Conservation (phyloP, 768 basidiomycete species). For the Boletus subparvulus region DNA sequence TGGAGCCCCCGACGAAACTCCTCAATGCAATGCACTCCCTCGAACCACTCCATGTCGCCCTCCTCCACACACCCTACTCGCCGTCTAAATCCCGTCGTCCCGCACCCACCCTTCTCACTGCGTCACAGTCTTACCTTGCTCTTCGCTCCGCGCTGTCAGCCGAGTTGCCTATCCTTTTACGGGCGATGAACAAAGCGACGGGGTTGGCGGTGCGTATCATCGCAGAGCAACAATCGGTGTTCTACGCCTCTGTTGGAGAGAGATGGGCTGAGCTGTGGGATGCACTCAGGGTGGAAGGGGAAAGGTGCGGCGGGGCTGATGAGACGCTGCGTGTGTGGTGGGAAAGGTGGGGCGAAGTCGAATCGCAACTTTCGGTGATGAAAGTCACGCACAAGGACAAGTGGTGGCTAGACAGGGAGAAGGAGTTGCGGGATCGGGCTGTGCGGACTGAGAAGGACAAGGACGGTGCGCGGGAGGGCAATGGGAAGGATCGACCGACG, state of each 20-base stretch:
- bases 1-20: constrained; percentile 61
- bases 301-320: constrained; percentile 60
- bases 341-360: constrained; percentile 66
- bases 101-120: constrained; percentile 62
- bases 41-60: constrained; percentile 67
- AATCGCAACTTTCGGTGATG: constrained; percentile 43
- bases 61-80: constrained; percentile 63
- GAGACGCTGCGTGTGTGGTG: constrained; percentile 77
- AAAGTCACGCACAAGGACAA: constrained; percentile 37
- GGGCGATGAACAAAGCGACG: constrained; percentile 60
- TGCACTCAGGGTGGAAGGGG: constrained; percentile 69
- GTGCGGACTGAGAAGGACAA: constrained; percentile 19
- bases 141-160: constrained; percentile 67
- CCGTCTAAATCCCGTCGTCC: constrained; percentile 58
- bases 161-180: constrained; percentile 68
- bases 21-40: constrained; percentile 72
- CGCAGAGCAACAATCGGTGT: constrained; percentile 54
- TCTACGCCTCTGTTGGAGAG: constrained; percentile 59
- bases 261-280: constrained; percentile 86
- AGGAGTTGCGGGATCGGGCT: constrained; percentile 20
- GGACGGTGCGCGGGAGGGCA: constrained; percentile 8
- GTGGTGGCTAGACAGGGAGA: constrained; percentile 34
- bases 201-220: constrained; percentile 50
- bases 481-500: constrained; percentile 16
- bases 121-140: constrained; percentile 75